phyloP scores from a whole-genome alignment of 2,329 filamentous ascomycete species.

The Pseudogymnoascus sp. region DNA sequence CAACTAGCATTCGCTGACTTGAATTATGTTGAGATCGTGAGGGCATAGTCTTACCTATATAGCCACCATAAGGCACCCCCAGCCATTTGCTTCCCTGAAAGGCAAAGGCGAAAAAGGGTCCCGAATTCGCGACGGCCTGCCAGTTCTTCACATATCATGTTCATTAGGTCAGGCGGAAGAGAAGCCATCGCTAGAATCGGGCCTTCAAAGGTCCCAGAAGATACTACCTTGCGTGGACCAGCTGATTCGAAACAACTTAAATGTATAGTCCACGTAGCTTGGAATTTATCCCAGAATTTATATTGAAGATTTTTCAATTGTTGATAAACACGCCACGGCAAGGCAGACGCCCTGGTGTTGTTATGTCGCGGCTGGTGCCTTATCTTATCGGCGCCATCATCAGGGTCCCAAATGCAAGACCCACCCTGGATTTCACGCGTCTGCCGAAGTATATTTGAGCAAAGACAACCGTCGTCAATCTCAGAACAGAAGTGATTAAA shows the following conservation, averaged over 20 bases:
- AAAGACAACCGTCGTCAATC: not conserved
- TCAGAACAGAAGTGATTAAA: not conserved
- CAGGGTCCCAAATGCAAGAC: not conserved
- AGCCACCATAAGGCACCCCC: slow-evolving; percentile 52
- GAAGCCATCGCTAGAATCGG: slow-evolving; percentile 36
- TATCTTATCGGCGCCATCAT: not conserved
- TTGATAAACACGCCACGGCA: not conserved
- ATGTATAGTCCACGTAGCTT: not conserved
- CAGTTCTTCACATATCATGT: slow-evolving; percentile 53
- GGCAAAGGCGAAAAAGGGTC: slow-evolving; percentile 52
- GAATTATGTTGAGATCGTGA: not conserved
- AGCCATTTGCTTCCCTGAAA: slow-evolving; percentile 48
- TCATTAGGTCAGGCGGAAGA: slow-evolving; percentile 44
- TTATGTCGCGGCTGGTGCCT: not conserved
- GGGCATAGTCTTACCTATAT: slow-evolving; percentile 45
- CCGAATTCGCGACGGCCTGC: slow-evolving; percentile 48
- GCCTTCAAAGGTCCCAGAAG: not conserved
- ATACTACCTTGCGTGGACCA: not conserved
- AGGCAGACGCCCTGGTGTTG: not conserved
- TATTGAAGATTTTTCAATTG: not conserved
- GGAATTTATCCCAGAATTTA: not conserved
- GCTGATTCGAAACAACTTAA: not conserved
- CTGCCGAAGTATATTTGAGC: not conserved
- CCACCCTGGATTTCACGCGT: not conserved
- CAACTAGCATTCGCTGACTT: not conserved